Evolutionary conservation across 2,329 filamentous ascomycete species (phyloP), one percentile per base, ranked within the genome.

Genomic region (Fusarium veterinarium): DNA sequence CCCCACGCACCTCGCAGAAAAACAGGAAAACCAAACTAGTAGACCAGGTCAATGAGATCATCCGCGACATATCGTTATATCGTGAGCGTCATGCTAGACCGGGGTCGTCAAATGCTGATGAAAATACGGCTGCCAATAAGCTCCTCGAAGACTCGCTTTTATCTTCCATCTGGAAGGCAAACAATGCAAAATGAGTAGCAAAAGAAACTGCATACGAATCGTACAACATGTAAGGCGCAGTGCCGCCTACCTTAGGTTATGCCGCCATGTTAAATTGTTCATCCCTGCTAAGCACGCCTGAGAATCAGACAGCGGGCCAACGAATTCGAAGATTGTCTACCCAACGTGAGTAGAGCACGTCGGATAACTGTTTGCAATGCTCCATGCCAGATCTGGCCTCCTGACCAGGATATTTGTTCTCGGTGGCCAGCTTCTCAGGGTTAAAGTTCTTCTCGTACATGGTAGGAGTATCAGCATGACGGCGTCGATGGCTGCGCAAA

Each of bases 281-380:
- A 53, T 44, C 19, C 28, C 38, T 19, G 25, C 41, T 41, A 19
- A 42, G 28, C 13, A 25, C 20, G 19, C 30, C 37, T 20, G 33
- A 35, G 31, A 23, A 46, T 78, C 53, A 81, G 31, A 81, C 77
- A 33, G 83, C 84, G 6, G 87, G 87, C 92, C 92, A 95, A 62
- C 92, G 86, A 60, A 89, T 87, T 72, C 91, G 91, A 76, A 98
- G 84, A 4, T 94, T 95, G 65, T 97, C 93, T 6, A 92, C 91
- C 96, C 96, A 99, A 46, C 95, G 90, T 20, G 91, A 90, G 83
- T 98, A 98, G 25, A 99, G 88, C 25, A 97, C 93, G 80, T 98
- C 95, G 3, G 93, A 94, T 41, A 98, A 86, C 79, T 97, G 91
- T 79, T 94, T 94, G 73, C 92, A 93, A 82, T 98, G 95, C 81